phyloP scores from a whole-genome alignment of 2,329 filamentous ascomycete species.

The Pseudogymnoascus sp. region DNA sequence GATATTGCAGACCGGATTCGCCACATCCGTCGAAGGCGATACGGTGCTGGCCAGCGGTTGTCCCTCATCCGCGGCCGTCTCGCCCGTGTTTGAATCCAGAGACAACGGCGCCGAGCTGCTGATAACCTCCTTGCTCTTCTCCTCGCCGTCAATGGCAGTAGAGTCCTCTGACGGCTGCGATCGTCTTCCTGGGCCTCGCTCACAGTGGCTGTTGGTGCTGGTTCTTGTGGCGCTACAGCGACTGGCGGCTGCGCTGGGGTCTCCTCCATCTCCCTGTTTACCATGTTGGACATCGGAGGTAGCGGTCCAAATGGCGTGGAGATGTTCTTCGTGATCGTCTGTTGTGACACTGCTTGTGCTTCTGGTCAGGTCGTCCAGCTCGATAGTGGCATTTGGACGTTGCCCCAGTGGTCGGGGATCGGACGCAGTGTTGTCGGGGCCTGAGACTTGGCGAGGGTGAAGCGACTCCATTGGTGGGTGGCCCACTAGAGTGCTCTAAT shows the following conservation, averaged over 20 bases:
- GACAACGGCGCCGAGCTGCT: neutral
- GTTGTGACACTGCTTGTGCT: conserved; percentile 6
- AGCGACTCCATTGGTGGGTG: conserved; percentile 7
- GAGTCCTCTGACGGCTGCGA: conserved; percentile 1
- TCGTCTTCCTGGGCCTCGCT: neutral
- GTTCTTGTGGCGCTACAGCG: neutral
- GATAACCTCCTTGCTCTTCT: conserved; percentile 5
- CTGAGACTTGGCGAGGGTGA: conserved; percentile 5
- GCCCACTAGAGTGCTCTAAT: neutral
- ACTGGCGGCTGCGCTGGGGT: neutral
- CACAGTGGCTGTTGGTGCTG: neutral
- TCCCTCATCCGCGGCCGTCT: neutral
- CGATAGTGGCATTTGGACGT: conserved; percentile 1
- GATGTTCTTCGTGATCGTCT: conserved; percentile 1
- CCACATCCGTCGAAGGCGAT: conserved; percentile 21
- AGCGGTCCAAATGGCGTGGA: neutral
- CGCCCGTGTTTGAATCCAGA: neutral
- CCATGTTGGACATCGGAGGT: conserved; percentile 3
- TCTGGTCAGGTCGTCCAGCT: conserved; percentile 8
- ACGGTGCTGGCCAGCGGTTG: neutral
- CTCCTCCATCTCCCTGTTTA: conserved; percentile 8
- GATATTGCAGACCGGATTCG: conserved; percentile 56
- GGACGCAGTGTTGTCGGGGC: conserved; percentile 2
- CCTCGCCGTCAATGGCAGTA: neutral
- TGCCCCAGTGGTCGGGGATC: conserved; percentile 1